phyloP scores from a whole-genome alignment of 148 eudicot genomes.

The Rhododendron molle region DNA sequence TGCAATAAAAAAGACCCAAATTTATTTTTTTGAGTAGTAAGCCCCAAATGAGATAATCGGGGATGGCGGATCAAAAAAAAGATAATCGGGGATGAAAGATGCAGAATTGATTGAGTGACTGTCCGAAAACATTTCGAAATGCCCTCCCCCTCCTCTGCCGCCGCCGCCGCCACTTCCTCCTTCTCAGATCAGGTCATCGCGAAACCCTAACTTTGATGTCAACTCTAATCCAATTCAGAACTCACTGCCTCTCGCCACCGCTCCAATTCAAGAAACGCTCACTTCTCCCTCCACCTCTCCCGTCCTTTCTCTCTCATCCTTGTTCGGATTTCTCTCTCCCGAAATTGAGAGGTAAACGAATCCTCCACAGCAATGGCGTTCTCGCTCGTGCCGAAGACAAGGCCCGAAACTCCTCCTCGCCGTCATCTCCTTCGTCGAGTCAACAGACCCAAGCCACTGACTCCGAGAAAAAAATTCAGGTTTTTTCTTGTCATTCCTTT shows the following conservation, averaged over 20 bases:
- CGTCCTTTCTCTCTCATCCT: not conserved
- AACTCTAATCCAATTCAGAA: slow-evolving; percentile 20
- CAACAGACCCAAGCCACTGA: slow-evolving; percentile 10
- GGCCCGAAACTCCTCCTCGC: slow-evolving; percentile 26
- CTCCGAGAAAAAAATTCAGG: slow-evolving; percentile 45
- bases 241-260: slow-evolving; percentile 20
- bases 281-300: slow-evolving; percentile 10
- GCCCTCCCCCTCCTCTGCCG: too few species aligned
- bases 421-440: slow-evolving; percentile 25
- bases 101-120: too few species aligned
- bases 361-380: slow-evolving; percentile 35
- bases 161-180: slow-evolving; percentile 10
- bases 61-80: too few species aligned
- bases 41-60: too few species aligned
- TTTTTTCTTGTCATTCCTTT: not conserved
- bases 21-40: too few species aligned
- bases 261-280: slow-evolving; percentile 19
- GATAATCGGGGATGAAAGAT: too few species aligned
- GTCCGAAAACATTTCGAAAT: too few species aligned
- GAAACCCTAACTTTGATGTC: slow-evolving; percentile 25
- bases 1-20: too few species aligned
- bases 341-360: slow-evolving; percentile 7
- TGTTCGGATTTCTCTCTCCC: not conserved
- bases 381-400: slow-evolving; percentile 62
- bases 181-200: slow-evolving; percentile 3